Evolutionary conservation across 345 rosid genomes (phyloP), one percentile per base, ranked within the genome.

Genomic region (Euphorbia tirucalli): DNA sequence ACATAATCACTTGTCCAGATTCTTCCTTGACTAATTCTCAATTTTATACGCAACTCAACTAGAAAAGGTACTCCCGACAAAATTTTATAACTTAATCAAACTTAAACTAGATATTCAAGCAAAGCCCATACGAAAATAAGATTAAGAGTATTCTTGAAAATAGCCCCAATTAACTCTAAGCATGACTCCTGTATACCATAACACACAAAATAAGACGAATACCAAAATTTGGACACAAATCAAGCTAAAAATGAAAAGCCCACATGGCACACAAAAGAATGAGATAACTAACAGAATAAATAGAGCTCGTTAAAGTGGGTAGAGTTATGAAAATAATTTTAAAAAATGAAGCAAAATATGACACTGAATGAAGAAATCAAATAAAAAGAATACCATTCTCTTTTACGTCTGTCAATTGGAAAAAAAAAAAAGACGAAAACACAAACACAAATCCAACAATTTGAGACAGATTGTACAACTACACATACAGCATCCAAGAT

Each of bases 81-180:
- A 1, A 46, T 15, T 13, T 46, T 46, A 46, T 46, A 66, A 48
- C 14, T n/a, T 11, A 62, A 9, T 62, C 49, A 21, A n/a, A 2
- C 65, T 32, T 35, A 35, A 61, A 35, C 31, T 64, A 10, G 44
- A 62, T 35, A 67, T 48, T 28, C 69, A 66, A 50, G 71, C 59
- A 32, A 67, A 27, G 3, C 44, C 57, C 44, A 50, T 28, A 66
- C 5, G 31, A 65, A 43, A 24, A 22, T 28, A 44, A 16, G 15
- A 44, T 25, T 16, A 25, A 43, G 46, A 64, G 24, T 58, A 6
- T 25, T 2, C 1, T 27, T 22, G 31, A 27, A 27, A 24, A 58
- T 58, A 58, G 61, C 35, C 11, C 15, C 13, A 11, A 48, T 48
- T 10, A 43, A 43, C 48, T 43, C 48, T 43, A 43, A 9, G 7